phyloP scores from a whole-genome alignment of 2,329 filamentous ascomycete species.

The Cladophialophora chaetospira region DNA sequence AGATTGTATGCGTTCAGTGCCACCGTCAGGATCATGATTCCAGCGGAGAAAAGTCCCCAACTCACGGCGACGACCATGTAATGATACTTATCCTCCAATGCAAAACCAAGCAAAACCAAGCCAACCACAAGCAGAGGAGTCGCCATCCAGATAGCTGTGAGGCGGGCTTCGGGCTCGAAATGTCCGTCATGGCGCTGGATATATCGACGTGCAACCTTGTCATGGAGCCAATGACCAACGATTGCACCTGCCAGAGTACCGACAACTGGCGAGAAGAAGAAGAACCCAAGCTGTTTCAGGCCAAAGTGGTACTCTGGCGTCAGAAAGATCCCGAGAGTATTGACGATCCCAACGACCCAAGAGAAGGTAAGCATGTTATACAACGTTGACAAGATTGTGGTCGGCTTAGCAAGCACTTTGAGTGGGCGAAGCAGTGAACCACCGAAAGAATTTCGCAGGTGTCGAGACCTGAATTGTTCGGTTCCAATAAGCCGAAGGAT shows the following conservation, averaged over 20 bases:
- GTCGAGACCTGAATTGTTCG: slow-evolving; percentile 13
- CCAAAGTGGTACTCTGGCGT: slow-evolving; percentile 15
- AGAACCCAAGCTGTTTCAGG: slow-evolving; percentile 1
- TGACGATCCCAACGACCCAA: slow-evolving; percentile 55
- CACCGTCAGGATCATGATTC: background rate
- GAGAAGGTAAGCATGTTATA: slow-evolving; percentile 45
- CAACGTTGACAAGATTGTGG: slow-evolving; percentile 38
- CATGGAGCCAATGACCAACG: slow-evolving; percentile 40
- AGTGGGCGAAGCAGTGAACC: slow-evolving; percentile 40
- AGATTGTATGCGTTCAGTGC: slow-evolving; percentile 55
- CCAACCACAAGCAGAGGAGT: slow-evolving; percentile 36
- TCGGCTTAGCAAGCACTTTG: slow-evolving; percentile 40
- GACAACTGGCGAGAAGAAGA: slow-evolving; percentile 41
- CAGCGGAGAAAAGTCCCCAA: slow-evolving; percentile 41
- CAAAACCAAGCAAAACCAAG: slow-evolving; percentile 39
- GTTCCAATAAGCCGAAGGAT: slow-evolving; percentile 35
- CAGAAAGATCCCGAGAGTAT: slow-evolving; percentile 56
- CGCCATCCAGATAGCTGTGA: slow-evolving; percentile 41
- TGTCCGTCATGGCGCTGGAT: slow-evolving; percentile 21
- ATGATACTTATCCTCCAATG: slow-evolving; percentile 49
- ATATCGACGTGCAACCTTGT: slow-evolving; percentile 35
- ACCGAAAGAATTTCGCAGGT: slow-evolving; percentile 36
- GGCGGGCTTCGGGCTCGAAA: slow-evolving; percentile 40
- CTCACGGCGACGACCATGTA: slow-evolving; percentile 52
- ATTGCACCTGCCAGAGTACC: slow-evolving; percentile 41